phyloP scores from a whole-genome alignment of 495 filamentous ascomycete genomes.

The Aspergillus taichungensis region DNA sequence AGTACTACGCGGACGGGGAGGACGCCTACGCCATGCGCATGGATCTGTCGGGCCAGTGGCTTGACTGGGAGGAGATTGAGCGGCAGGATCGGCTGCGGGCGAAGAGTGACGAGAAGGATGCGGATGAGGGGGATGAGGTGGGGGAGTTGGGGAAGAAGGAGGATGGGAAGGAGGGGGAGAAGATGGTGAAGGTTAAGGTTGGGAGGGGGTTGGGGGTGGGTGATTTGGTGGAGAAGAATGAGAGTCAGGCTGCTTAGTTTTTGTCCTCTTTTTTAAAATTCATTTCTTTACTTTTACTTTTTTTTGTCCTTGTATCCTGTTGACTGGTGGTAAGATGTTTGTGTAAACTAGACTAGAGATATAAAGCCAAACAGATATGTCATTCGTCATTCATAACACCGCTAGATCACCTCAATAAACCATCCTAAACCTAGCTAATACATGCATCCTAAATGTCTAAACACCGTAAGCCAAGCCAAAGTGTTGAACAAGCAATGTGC shows the following conservation, averaged over 20 bases:
- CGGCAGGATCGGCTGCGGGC: constrained; percentile 31
- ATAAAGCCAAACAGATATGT: too few species aligned
- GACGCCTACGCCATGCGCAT: constrained; percentile 92
- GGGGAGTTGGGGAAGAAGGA: constrained; percentile 44
- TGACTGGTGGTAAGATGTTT: too few species aligned
- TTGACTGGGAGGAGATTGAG: constrained; percentile 38
- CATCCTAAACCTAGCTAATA: too few species aligned
- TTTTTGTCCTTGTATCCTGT: too few species aligned
- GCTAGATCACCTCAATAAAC: too few species aligned
- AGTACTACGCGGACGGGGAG: constrained; percentile 98
- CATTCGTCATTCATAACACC: too few species aligned
- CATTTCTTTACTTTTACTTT: too few species aligned
- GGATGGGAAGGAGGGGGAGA: constrained; percentile 30
- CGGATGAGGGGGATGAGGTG: constrained; percentile 48
- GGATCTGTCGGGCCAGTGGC: constrained; percentile 58
- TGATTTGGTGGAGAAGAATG: constrained; percentile 77
- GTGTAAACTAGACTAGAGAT: too few species aligned
- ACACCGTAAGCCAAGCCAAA: too few species aligned
- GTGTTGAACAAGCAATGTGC: too few species aligned
- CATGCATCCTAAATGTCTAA: too few species aligned
- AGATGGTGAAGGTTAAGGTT: constrained; percentile 64
- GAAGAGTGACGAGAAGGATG: constrained; percentile 28
- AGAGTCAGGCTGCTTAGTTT: constrained; percentile 18
- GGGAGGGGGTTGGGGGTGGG: constrained; percentile 73
- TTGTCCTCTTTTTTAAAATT: too few species aligned